Base-by-base conservation (phyloP, 441 rosid genomes). In the Populus hybrid region DNA sequence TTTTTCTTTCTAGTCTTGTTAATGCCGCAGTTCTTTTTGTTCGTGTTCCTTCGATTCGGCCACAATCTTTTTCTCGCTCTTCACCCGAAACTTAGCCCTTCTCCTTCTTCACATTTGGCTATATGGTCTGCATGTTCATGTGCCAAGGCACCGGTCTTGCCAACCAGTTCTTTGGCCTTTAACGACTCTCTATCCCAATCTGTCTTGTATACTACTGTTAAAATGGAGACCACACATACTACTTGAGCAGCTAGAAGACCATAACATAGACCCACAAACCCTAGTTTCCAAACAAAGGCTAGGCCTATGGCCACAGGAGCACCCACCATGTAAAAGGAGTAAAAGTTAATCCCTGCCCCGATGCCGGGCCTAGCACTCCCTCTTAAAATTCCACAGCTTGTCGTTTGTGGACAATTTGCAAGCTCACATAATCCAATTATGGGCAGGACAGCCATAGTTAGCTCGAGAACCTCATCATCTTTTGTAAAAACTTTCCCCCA, bases 391-490 rank as follows among this genome's bases (percentile, higher is more conserved):
- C 98, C 98, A 63, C 98, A 93, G 66, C 98, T 84, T 59, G 97
- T 90, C 53, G 98, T 94, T 67, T 94, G 98, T n/a, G 98, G 97
- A 68, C 97, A 94, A 78, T 95, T 95, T 24, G 92, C 95, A 32
- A 95, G 85, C 88, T 95, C 99, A 78, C 98, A 95, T 20, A 91
- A 36, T 64, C 99, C 99, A 32, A 95, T 87, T 75, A 92, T 84
- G 23, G 99, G 99, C 8, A 95, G 81, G 18, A 92, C 94, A 4
- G 69, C 81, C 83, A 83, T 85, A 2, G 91, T 90, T 65, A 95
- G 82, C 72, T 88, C 83, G 0, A 93, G 83, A 70, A 95, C 91
- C 5, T 83, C 85, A 1, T 69, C n/a, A 35, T 95, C 97, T 7
- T 69, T 74, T 2, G 92, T 95, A 80, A 92, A 94, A 35, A 91